Evolutionary conservation across 2,329 filamentous ascomycete species (phyloP), one percentile per base, ranked within the genome.

Genomic region (Aspergillus ochraceoroseus): DNA sequence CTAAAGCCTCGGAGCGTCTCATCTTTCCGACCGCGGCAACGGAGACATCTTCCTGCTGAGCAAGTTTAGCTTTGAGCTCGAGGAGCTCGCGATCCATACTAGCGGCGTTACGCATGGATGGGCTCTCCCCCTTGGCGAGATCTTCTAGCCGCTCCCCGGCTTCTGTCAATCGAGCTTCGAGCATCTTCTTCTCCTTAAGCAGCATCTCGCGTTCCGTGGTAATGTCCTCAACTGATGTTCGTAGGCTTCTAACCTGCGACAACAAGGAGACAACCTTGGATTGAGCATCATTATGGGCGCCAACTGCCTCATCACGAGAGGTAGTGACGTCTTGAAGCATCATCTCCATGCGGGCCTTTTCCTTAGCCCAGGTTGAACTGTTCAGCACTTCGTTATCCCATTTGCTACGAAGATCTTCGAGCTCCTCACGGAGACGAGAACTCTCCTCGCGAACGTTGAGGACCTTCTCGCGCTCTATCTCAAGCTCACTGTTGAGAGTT

Each of bases 331-430:
- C 88, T 35, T 90, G 82, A 39, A 98, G 74, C 4, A 88, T 94
- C 45, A 88, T 80, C 62, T 96, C 90, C 27, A 98, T 75, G 11
- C 90, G 83, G 11, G 87, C 78, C 72, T 96, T 96, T 69, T 98
- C 90, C 70, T 98, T 98, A 8, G 89, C 89, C 89, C 92, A 96
- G 0, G 90, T 95, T 11, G 88, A 94, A 65, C 87, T 94, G 68
- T 96, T 96, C 54, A 96, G 79, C 7, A 96, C 87, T 67, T 98
- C 90, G 55, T 96, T 87, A 57, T 98, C 92, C 90, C 92, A 96
- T 69, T 96, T 96, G 53, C 83, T 88, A 51, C 92, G 82, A 43
- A 96, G 76, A 56, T 95, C 88, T 55, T 98, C 92, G 15, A 96
- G 80, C 66, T 98, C 92, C 61, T 96, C 90, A n/a, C 90, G 83